phyloP scores from a whole-genome alignment of 2,329 filamentous ascomycete genomes.

The Colletotrichum sp. region DNA sequence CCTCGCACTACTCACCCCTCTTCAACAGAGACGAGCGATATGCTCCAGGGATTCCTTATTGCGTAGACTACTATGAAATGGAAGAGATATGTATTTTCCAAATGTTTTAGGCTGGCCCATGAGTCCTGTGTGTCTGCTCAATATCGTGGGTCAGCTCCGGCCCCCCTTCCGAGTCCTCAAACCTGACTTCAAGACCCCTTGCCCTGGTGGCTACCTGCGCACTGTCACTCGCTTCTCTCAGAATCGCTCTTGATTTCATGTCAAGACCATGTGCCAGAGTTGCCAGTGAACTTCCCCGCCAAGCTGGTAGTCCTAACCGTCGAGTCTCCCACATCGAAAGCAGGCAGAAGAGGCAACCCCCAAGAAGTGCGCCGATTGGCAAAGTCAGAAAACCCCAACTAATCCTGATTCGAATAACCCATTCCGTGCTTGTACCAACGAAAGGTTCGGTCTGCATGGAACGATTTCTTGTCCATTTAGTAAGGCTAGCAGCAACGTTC shows the following conservation, averaged over 20 bases:
- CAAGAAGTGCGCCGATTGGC: neutral
- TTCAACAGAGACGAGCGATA: too few species aligned
- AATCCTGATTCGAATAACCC: neutral
- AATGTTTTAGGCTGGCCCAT: too few species aligned
- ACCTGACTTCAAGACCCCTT: neutral
- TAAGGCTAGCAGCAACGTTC: neutral
- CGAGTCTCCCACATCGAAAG: neutral
- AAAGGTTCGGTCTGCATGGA: neutral
- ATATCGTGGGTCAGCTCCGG: too few species aligned
- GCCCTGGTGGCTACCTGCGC: neutral
- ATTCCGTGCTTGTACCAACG: neutral
- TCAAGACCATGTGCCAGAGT: neutral
- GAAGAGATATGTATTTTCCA: too few species aligned
- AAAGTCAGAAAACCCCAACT: neutral
- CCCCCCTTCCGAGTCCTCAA: neutral
- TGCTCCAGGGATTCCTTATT: too few species aligned
- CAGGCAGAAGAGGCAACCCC: neutral
- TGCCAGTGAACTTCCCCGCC: neutral
- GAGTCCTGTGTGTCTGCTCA: too few species aligned
- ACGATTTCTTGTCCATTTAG: neutral
- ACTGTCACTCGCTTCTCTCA: neutral
- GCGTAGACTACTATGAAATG: too few species aligned
- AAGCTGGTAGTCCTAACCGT: neutral
- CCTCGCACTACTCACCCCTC: too few species aligned
- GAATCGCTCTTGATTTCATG: accelerated